These are phyloP conservation scores for Porpolomopsis calyptriformis DNA, from an alignment of 768 basidiomycete species.

Conservation along the genomic window DNA sequence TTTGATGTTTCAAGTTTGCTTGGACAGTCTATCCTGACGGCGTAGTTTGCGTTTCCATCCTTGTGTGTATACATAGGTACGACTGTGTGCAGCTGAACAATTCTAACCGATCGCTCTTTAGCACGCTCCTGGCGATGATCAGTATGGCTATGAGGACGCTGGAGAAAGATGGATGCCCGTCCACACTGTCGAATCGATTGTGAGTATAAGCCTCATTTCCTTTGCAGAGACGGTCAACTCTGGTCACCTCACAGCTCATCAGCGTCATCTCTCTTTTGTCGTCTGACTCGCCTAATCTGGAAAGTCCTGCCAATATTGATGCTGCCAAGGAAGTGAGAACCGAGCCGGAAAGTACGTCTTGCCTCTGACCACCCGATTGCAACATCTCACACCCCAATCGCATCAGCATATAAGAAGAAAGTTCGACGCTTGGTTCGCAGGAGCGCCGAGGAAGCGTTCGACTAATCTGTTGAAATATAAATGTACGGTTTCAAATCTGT, in stretches of 20 bases:
- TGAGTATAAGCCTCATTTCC: slow-evolving; percentile 25
- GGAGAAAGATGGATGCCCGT: slow-evolving; percentile 97
- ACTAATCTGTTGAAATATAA: slow-evolving; percentile 27
- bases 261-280: slow-evolving; percentile 95
- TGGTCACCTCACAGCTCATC: slow-evolving; percentile 51
- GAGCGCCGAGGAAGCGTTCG: slow-evolving; percentile 84
- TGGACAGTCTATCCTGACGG: slow-evolving; percentile 85
- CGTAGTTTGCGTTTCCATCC: slow-evolving; percentile 90
- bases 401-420: slow-evolving; percentile 85
- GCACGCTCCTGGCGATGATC: slow-evolving; percentile 95
- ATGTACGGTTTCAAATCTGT: neutral
- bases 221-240: slow-evolving; percentile 6
- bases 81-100: slow-evolving; percentile 7
- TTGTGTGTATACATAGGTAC: slow-evolving; percentile 38
- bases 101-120: slow-evolving; percentile 20
- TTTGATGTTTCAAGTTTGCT: neutral
- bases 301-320: slow-evolving; percentile 94
- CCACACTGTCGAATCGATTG: slow-evolving; percentile 94
- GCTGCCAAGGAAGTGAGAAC: slow-evolving; percentile 82
- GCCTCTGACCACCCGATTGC: neutral
- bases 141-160: slow-evolving; percentile 94
- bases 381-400: slow-evolving; percentile 14
- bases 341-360: slow-evolving; percentile 43
- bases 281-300: slow-evolving; percentile 80
- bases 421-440: slow-evolving; percentile 79